Evolutionary conservation across 495 filamentous ascomycete genomes (phyloP).

Genomic region (Podospora pseudopauciseta): DNA sequence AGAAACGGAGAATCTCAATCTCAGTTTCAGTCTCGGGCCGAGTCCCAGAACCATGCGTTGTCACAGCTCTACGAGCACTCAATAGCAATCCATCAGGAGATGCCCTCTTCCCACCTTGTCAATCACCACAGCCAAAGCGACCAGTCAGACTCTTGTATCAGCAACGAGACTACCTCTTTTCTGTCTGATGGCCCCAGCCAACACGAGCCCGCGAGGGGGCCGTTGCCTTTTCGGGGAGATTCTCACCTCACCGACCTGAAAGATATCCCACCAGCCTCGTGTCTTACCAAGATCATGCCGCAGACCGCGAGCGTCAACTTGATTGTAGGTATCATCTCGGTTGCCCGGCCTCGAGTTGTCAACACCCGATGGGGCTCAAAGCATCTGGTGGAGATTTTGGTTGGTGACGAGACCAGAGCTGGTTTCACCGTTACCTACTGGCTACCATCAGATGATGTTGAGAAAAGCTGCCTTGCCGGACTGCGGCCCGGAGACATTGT

Average conservation of each 20-base stretch:
- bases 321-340: conserved; percentile 71
- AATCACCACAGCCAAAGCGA: conserved; percentile 7
- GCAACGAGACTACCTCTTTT: conserved; percentile 21
- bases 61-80: conserved; percentile 73
- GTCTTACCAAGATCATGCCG: conserved; percentile 65
- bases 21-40: conserved; percentile 23
- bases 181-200: conserved; percentile 16
- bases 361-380: conserved; percentile 52
- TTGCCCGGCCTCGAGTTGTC: conserved; percentile 59
- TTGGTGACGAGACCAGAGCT: conserved; percentile 81
- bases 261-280: conserved; percentile 64
- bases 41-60: conserved; percentile 25
- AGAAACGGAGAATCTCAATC: background rate
- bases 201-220: conserved; percentile 14
- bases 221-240: conserved; percentile 18
- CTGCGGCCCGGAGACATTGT: conserved; percentile 71
- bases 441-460: conserved; percentile 47
- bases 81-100: conserved; percentile 58
- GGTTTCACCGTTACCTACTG: conserved; percentile 84
- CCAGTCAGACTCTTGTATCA: conserved; percentile 17
- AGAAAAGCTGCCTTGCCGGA: conserved; percentile 44
- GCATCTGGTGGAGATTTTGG: conserved; percentile 69
- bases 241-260: conserved; percentile 59
- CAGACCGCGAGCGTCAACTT: conserved; percentile 78
- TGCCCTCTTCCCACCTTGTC: conserved; percentile 50